These are phyloP conservation scores for Talaromyces sp. DNA, from an alignment of 2,329 filamentous ascomycete species.

Conservation along the genomic window DNA sequence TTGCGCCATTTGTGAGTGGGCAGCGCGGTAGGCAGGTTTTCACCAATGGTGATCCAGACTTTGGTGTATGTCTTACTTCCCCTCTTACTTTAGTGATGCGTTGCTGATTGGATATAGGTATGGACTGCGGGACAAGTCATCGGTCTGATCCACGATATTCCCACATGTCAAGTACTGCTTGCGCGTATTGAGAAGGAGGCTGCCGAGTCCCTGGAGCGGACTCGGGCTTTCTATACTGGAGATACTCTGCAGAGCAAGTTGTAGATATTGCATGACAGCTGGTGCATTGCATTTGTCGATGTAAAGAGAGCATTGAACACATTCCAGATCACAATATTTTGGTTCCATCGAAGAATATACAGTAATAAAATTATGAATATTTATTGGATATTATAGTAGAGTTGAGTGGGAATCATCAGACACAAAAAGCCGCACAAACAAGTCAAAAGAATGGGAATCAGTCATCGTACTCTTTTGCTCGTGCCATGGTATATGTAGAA, in stretches of 20 bases:
- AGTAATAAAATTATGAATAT: neutral
- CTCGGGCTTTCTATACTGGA: constrained; percentile 50
- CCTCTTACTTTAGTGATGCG: constrained; percentile 16
- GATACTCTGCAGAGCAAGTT: constrained; percentile 50
- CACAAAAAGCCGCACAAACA: neutral
- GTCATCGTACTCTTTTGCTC: neutral
- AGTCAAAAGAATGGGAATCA: constrained; percentile 5
- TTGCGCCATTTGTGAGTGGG: constrained; percentile 82
- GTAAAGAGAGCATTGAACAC: neutral
- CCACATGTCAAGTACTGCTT: constrained; percentile 67
- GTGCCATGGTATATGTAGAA: constrained; percentile 3
- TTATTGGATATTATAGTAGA: neutral
- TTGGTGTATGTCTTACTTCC: constrained; percentile 61
- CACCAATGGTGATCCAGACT: constrained; percentile 83
- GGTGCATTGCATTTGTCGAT: neutral
- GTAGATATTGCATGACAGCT: neutral
- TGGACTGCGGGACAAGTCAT: constrained; percentile 98
- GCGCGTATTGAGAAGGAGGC: constrained; percentile 75
- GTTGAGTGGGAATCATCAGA: constrained; percentile 4
- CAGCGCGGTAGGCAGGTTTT: constrained; percentile 90
- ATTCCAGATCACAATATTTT: neutral
- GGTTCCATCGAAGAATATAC: too few species aligned
- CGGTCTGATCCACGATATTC: constrained; percentile 78
- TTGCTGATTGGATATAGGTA: constrained; percentile 53
- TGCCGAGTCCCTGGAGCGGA: constrained; percentile 61